Conservation (phyloP, 1,284 basidiomycete species). For the Rhodotorula mucilaginosa region DNA sequence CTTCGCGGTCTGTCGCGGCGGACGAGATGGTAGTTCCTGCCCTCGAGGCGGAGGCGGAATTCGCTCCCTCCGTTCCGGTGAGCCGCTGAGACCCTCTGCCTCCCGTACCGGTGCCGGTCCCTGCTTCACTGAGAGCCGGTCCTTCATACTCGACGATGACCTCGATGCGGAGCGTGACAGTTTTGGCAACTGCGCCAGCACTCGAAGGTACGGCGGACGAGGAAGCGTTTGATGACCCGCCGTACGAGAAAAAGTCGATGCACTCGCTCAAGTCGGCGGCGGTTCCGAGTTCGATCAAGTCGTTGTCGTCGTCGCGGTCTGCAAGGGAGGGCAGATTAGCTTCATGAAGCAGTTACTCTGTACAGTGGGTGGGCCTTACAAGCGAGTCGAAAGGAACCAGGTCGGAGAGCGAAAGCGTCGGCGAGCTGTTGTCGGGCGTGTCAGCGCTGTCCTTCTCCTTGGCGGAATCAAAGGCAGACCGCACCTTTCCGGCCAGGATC, state of each 20-base stretch:
- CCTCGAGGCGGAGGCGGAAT: not conserved
- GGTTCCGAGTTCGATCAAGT: slow-evolving; percentile 13
- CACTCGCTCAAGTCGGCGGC: slow-evolving; percentile 19
- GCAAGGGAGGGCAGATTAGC: not conserved
- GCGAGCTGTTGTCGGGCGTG: slow-evolving; percentile 11
- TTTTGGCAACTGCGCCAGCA: not conserved
- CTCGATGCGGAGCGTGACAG: slow-evolving; percentile 5
- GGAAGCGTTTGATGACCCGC: slow-evolving; percentile 7
- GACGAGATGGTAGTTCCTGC: not conserved
- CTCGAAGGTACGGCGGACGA: not conserved
- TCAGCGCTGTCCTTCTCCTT: not conserved
- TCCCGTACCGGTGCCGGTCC: not conserved
- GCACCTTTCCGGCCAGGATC: slow-evolving; percentile 10
- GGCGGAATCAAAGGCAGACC: not conserved
- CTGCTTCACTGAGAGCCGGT: slow-evolving; percentile 2
- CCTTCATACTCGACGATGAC: slow-evolving; percentile 15
- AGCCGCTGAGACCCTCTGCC: not conserved
- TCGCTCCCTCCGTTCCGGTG: not conserved
- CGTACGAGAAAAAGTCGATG: slow-evolving; percentile 17
- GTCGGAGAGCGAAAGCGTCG: slow-evolving; percentile 16
- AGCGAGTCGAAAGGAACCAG: slow-evolving; percentile 13
- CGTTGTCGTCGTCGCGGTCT: slow-evolving; percentile 31
- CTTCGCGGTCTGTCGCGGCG: not conserved
- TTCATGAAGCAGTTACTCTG: not conserved
- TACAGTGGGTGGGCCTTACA: not conserved